Percentiles rank a stretch among this genome's conserved stretches.
Conservation (phyloP, 768 basidiomycete genomes). For the Ramaria sp. region DNA sequence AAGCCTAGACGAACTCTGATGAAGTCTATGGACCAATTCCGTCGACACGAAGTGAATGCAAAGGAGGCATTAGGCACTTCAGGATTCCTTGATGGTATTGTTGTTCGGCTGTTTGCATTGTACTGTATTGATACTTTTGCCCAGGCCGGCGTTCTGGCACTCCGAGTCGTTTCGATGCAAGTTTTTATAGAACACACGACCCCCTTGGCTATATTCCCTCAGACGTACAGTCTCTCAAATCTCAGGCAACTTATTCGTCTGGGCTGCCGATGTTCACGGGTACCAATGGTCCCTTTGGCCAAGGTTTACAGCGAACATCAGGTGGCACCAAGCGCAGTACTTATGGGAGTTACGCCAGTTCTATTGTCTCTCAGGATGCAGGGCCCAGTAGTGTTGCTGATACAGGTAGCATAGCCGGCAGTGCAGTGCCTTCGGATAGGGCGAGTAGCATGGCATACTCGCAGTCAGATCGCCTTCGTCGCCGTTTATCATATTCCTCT, state of each 20-base stretch:
- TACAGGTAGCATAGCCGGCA: conserved; percentile 48
- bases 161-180: conserved; percentile 89
- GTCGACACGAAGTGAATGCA: conserved; percentile 85
- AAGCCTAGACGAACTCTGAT: conserved; percentile 84
- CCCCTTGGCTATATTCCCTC: conserved; percentile 89
- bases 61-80: conserved; percentile 54
- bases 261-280: conserved; percentile 76
- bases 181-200: conserved; percentile 94
- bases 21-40: conserved; percentile 89
- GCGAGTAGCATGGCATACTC: conserved; percentile 61
- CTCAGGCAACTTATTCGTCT: conserved; percentile 92
- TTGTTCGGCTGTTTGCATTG: background rate
- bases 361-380: conserved; percentile 87
- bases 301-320: conserved; percentile 50
- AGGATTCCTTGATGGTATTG: conserved; percentile 40
- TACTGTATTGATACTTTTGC: conserved; percentile 11
- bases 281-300: conserved; percentile 56
- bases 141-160: conserved; percentile 68
- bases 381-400: conserved; percentile 50
- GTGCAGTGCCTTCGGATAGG: conserved; percentile 32
- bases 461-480: conserved; percentile 80
- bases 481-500: conserved; percentile 67
- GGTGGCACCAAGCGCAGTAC: conserved; percentile 64
- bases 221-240: conserved; percentile 90
- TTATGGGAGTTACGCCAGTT: conserved; percentile 61